These are phyloP conservation scores for Lichtheimia hyalospora DNA, from an alignment of 371 early-diverging fungal species.

Conservation along the genomic window DNA sequence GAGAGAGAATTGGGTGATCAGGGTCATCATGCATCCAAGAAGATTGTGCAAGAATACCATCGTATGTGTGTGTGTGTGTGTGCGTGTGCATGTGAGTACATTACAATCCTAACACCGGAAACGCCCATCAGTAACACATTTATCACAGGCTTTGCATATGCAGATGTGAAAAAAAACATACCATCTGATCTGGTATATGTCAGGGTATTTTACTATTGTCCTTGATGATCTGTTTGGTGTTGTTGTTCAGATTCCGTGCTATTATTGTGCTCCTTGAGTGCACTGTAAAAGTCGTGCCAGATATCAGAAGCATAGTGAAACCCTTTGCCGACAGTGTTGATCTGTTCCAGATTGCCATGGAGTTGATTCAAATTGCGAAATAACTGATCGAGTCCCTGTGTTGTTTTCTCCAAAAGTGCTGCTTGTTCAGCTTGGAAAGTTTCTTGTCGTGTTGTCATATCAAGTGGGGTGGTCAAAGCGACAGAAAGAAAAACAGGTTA, in stretches of 20 bases:
- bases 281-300: constrained; percentile 33
- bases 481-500: background rate
- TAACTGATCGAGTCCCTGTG: constrained; percentile 48
- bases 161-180: too few species aligned
- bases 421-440: constrained; percentile 29
- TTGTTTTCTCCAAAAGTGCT: constrained; percentile 20
- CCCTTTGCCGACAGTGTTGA: constrained; percentile 54
- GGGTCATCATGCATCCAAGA: too few species aligned
- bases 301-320: constrained; percentile 51
- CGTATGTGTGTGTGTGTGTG: too few species aligned
- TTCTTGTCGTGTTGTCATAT: constrained; percentile 4
- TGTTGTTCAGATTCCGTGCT: background rate
- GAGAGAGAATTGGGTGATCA: too few species aligned
- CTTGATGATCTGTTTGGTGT: too few species aligned
- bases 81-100: too few species aligned
- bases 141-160: too few species aligned
- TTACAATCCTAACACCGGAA: too few species aligned
- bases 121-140: too few species aligned
- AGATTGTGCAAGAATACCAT: too few species aligned
- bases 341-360: constrained; percentile 54
- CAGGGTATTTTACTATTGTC: too few species aligned
- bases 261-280: constrained; percentile 4
- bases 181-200: too few species aligned
- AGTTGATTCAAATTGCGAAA: constrained; percentile 46
- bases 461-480: background rate